phyloP scores from a whole-genome alignment of 2,329 filamentous ascomycete species.

The Cladosporium sp. region DNA sequence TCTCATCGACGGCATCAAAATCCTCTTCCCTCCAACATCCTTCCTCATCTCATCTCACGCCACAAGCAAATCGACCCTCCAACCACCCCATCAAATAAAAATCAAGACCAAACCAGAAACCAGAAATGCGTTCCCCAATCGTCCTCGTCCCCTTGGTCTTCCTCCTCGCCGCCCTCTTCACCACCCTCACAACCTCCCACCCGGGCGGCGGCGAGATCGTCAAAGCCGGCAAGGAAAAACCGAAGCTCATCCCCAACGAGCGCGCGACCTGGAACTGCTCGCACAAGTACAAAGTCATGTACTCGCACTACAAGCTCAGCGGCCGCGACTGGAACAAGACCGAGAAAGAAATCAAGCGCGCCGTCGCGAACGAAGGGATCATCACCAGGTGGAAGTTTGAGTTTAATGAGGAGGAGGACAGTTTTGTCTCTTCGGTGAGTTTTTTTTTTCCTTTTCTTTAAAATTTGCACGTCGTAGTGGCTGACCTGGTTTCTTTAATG shows the following conservation, averaged over 20 bases:
- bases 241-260: background rate
- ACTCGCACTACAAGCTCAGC: constrained; percentile 4
- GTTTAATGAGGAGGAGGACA: background rate
- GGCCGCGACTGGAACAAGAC: constrained; percentile 6
- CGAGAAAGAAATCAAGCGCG: background rate
- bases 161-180: background rate
- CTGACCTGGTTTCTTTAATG: too few relatives aligned
- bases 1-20: background rate
- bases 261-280: constrained; percentile 1
- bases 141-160: background rate
- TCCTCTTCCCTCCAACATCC: background rate
- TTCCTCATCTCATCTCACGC: background rate
- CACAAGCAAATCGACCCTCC: too few relatives aligned
- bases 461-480: too few relatives aligned
- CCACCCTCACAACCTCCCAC: background rate
- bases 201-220: background rate
- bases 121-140: background rate
- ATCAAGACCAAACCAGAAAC: background rate
- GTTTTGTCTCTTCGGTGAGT: background rate
- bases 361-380: background rate
- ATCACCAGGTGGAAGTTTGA: background rate
- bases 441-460: too few relatives aligned
- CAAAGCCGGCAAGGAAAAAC: background rate
- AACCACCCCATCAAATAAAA: too few relatives aligned
- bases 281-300: background rate